Base-by-base conservation (phyloP, 345 rosid genomes). In the Ricinus communis region DNA sequence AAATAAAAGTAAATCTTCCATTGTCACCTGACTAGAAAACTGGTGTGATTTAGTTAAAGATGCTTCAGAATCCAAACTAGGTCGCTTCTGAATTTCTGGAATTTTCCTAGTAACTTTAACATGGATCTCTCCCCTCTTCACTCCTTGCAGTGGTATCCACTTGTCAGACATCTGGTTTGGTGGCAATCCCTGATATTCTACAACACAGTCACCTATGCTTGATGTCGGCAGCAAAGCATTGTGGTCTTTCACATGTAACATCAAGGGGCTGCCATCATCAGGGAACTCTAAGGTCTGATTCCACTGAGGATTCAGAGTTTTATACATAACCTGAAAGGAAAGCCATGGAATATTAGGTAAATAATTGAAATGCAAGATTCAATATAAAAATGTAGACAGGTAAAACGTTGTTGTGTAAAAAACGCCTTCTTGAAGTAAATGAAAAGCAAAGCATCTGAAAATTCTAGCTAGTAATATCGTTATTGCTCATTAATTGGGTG, bases 81-180 rank as follows among this genome's bases (percentile, higher is more conserved):
- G 33, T 24, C 84, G 81, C 85, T 80, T 88, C 25, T 53, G 81
- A 27, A 73, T 38, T 70, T 87, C 96, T 0, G 91, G 89, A 82
- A 92, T 77, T 86, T 85, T 89, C 80, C 94, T 84, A 13, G 97
- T 90, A 50, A 92, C 79, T 74, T 74, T 93, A 50, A 95, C 43
- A 46, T 81, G 97, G 76, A 95, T 86, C 85, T 95, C 99, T 18
- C 97, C 99, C 52, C 71, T 81, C 68, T 68, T 95, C 70, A 95
- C 99, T 60, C 97, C 97, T 81, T 90, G 97, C 68, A 95, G 97
- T 46, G 97, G 97, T 79, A 95, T 92, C 99, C 99, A 95, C 79
- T 92, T 95, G 77, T 95, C 97, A 0, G 88, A 79, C 75, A 84
- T 80, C 75, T 90, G 79, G 68, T 95, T 92, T 61, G 93, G 89